phyloP scores from a whole-genome alignment of 1,284 basidiomycete species.

The Malassezia sp. region DNA sequence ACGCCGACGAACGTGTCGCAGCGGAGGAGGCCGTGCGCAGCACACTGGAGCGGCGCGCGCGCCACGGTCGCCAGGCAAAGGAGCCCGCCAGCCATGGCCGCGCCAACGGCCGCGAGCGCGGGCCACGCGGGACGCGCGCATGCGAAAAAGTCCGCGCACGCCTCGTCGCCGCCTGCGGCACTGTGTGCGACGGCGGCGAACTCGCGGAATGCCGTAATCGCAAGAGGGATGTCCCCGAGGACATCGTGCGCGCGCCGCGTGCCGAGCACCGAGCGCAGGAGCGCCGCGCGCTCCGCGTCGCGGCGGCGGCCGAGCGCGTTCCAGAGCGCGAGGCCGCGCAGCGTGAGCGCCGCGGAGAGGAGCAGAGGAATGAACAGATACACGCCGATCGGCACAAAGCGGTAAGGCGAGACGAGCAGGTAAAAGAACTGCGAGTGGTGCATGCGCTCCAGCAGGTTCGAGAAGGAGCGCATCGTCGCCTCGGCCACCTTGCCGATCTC shows the following conservation, averaged over 20 bases:
- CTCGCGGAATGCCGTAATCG: slow-evolving; percentile 4
- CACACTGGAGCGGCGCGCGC: slow-evolving; percentile 1
- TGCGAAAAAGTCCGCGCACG: not conserved
- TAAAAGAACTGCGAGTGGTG: slow-evolving; percentile 47
- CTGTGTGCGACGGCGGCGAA: not conserved
- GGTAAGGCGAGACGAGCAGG: slow-evolving; percentile 24
- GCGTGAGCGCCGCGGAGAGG: slow-evolving; percentile 28
- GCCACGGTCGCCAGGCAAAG: not conserved
- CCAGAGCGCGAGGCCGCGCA: slow-evolving; percentile 23
- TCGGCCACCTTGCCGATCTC: slow-evolving; percentile 57
- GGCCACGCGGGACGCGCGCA: slow-evolving; percentile 2
- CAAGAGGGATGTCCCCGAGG: not conserved
- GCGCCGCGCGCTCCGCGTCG: slow-evolving; percentile 1
- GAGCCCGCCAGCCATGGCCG: not conserved
- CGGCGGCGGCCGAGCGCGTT: slow-evolving; percentile 2
- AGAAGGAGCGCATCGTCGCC: slow-evolving; percentile 32
- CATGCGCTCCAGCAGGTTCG: slow-evolving; percentile 42
- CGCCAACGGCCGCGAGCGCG: not conserved
- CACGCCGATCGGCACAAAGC: slow-evolving; percentile 37
- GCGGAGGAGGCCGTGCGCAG: not conserved
- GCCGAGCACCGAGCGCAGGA: not conserved
- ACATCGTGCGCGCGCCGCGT: not conserved
- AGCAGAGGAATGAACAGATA: slow-evolving; percentile 31
- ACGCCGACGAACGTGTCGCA: not conserved
- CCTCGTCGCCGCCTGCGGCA: not conserved